Conservation (phyloP, 352 stramenopile species). For the Saprolegnia diclina region DNA sequence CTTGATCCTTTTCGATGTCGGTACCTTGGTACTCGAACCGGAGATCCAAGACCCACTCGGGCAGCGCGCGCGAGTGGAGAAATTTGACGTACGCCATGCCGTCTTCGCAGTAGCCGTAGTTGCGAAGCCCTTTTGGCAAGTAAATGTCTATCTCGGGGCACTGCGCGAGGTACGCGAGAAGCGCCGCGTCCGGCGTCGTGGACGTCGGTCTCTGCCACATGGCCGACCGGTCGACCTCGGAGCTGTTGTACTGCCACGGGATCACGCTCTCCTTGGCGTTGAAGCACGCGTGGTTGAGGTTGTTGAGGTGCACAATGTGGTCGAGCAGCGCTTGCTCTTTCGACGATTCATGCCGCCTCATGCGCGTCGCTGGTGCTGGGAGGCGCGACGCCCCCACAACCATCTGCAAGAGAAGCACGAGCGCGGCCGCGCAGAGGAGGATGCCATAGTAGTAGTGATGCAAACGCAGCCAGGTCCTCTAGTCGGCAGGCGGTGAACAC, state of each 20-base stretch:
- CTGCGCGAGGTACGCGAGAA: not conserved
- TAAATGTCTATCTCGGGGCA: slow-evolving; percentile 59
- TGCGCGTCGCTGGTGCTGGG: too few species aligned
- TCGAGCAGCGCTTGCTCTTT: not conserved
- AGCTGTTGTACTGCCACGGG: not conserved
- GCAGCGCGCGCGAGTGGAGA: slow-evolving; percentile 35
- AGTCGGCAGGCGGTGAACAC: not conserved
- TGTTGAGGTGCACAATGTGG: slow-evolving; percentile 16
- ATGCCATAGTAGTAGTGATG: not conserved
- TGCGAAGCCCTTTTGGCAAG: slow-evolving; percentile 39
- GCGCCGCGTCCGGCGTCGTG: not conserved
- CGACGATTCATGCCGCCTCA: not conserved
- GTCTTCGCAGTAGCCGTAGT: slow-evolving; percentile 64
- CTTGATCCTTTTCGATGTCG: too few species aligned
- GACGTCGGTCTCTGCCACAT: not conserved
- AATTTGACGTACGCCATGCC: slow-evolving; percentile 49
- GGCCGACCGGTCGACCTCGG: not conserved
- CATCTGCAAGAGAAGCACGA: not conserved
- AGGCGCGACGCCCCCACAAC: not conserved
- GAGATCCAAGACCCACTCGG: slow-evolving; percentile 40
- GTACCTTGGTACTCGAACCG: slow-evolving; percentile 40
- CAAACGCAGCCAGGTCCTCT: not conserved
- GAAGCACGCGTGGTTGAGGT: not conserved
- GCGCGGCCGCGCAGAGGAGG: not conserved
- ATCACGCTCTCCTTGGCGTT: not conserved